phyloP scores from a whole-genome alignment of 1,284 basidiomycete genomes.

The Sparassis latifolia region DNA sequence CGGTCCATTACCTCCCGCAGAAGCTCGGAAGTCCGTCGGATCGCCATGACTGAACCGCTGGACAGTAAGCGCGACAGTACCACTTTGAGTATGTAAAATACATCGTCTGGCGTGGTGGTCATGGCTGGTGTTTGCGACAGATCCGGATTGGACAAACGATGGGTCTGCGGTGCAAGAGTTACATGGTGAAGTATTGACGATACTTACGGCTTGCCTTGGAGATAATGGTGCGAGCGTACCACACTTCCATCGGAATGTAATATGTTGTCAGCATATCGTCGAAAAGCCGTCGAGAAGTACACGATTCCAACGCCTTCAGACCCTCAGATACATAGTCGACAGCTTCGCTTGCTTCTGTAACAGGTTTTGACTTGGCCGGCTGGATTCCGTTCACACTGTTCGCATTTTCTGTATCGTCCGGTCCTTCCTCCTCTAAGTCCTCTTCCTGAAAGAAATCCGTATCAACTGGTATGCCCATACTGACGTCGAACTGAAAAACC shows the following conservation, averaged over 20 bases:
- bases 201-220: slow-evolving; percentile 60
- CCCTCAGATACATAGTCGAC: slow-evolving; percentile 10
- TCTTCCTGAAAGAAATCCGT: no score
- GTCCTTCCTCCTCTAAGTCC: background rate
- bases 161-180: slow-evolving; percentile 44
- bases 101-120: slow-evolving; percentile 85
- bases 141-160: slow-evolving; percentile 63
- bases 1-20: slow-evolving; percentile 72
- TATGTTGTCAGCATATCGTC: slow-evolving; percentile 66
- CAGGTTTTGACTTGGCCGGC: background rate
- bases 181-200: background rate
- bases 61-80: slow-evolving; percentile 72
- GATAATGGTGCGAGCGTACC: slow-evolving; percentile 86
- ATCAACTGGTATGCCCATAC: no score
- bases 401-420: background rate
- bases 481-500: slow-evolving; percentile 27
- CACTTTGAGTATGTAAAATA: slow-evolving; percentile 88
- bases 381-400: background rate
- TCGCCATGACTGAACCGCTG: slow-evolving; percentile 57
- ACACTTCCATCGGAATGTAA: slow-evolving; percentile 87
- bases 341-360: slow-evolving; percentile 1
- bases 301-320: slow-evolving; percentile 41
- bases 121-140: slow-evolving; percentile 51
- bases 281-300: slow-evolving; percentile 53
- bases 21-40: slow-evolving; percentile 54